Evolutionary conservation across 768 basidiomycete genomes (phyloP), one percentile per base, ranked within the genome.

Genomic region (Boletus rufocinnamomeus): DNA sequence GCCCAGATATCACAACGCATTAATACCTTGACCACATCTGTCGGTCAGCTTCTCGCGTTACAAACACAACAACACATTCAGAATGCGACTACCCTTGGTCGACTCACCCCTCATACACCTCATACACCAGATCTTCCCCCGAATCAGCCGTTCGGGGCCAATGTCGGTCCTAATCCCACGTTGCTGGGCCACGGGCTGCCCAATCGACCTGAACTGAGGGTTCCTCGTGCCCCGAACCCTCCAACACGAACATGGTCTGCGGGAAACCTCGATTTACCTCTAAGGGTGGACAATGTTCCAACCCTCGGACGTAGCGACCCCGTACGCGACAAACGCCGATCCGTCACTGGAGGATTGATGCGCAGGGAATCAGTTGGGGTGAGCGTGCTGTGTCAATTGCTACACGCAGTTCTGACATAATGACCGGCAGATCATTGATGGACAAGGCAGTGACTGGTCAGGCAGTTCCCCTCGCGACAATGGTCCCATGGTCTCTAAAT

Each of bases 401-500:
- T 40, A 44, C 52, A 54, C 30, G 32, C 37, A 56, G n/a, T 59
- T 48, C 60, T 68, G 44, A 72, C 56, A 34, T 49, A 23, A 50
- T 54, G 64, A 62, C 58, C 58, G 38, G 54, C 69, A 87, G 87
- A 71, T 83, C 41, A 67, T 83, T 59, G 87, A 87, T 65, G 68
- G 76, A 52, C 80, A 84, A 73, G 79, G 79, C 54, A 83, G 84
- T 65, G 80, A 77, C 59, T 83, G 84, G 81, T 73, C 78, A 45
- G 75, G 78, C 55, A 74, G 76, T 62, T 77, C 80, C 41, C 72
- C 81, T 69, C 88, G 90, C 60, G 91, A 91, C 66, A 77, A 76
- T 59, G 92, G 93, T 17, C 88, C 94, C 11, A 79, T 90, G 57
- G 83, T 97, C 48, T 89, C 93, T 54, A 98, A 98, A 75, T 98